Base-by-base conservation (phyloP, 2,329 filamentous ascomycete genomes). In the Leptographium galeiforme region DNA sequence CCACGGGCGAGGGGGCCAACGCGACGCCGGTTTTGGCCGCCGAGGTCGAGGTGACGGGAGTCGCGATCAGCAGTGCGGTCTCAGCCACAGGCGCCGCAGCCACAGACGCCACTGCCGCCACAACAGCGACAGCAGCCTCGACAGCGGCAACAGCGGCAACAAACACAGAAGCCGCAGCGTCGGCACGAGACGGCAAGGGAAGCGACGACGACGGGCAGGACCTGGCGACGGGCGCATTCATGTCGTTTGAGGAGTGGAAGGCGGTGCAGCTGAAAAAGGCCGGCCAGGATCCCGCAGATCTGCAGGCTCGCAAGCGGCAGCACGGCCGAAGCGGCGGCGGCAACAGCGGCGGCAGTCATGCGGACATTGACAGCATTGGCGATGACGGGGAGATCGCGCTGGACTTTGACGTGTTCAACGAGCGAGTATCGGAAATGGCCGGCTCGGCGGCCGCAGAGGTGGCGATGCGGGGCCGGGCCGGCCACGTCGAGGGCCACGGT, bases 191-290 rank as follows among this genome's bases (percentile, higher is more conserved):
- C n/a, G n/a, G n/a, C n/a, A n/a, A n/a, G n/a, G n/a, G n/a, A n/a
- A n/a, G n/a, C n/a, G n/a, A n/a, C 14, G 58, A 58, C 11, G 57
- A 59, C 39, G 39, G 52, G 16, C 53, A 60, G 16, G 57, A 87
- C 60, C 79, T 84, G 47, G 69, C 69, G 48, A 69, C 70, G 2
- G 67, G 67, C 48, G 84, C 89, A 8, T 97, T 97, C 66, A 81
- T 97, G 61, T 96, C 93, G 0, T 98, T 98, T 61, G 93, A 97
- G 65, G 91, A 97, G 62, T 98, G 93, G 93, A 97, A 95, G 70
- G 88, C 85, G 63, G 86, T 90, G 73, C 95, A 95, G 70, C 72
- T 97, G 18, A 87, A 84, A 51, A 87, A 89, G 64, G 84, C 81
- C 4, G 91, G 89, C 13, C 91, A 96, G 63, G 76, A 80, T 52